Percentiles rank a stretch among this genome's conserved stretches.
These are phyloP conservation scores for Mycena capillaripes DNA, from an alignment of 768 basidiomycete genomes.

Conservation along the genomic window DNA sequence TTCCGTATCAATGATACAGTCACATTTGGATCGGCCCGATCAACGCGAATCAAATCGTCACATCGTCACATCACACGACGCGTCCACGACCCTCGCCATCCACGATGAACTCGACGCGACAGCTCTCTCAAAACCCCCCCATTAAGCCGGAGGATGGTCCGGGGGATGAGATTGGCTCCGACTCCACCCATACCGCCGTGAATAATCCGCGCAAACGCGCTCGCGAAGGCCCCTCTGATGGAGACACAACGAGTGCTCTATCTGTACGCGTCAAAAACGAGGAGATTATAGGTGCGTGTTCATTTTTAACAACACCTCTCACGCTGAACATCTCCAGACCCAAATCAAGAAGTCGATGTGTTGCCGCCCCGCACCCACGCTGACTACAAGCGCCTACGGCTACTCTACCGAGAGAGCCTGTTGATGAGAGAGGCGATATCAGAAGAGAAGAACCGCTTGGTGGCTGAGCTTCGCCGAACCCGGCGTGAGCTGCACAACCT, in stretches of 20 bases:
- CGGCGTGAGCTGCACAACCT: not conserved
- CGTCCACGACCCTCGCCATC: not conserved
- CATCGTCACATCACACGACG: not conserved
- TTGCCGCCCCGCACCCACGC: not conserved
- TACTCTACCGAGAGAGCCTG: not conserved
- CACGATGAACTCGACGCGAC: not conserved
- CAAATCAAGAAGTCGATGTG: not conserved
- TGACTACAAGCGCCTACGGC: not conserved
- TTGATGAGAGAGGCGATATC: not conserved
- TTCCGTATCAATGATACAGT: constrained; percentile 4
- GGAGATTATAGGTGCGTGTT: not conserved
- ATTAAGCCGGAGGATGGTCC: not conserved
- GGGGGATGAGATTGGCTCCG: not conserved
- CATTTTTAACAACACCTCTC: not conserved
- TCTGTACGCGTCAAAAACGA: not conserved
- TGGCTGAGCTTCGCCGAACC: not conserved
- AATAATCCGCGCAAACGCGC: not conserved
- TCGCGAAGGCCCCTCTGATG: not conserved
- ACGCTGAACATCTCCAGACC: not conserved
- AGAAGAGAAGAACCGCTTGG: not conserved
- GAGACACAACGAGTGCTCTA: not conserved
- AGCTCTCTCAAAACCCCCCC: not conserved
- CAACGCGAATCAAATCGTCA: not conserved
- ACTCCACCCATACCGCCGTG: not conserved
- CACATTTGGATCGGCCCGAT: not conserved